Conservation (phyloP, 495 filamentous ascomycete genomes). For the Geoglossum glabrum region DNA sequence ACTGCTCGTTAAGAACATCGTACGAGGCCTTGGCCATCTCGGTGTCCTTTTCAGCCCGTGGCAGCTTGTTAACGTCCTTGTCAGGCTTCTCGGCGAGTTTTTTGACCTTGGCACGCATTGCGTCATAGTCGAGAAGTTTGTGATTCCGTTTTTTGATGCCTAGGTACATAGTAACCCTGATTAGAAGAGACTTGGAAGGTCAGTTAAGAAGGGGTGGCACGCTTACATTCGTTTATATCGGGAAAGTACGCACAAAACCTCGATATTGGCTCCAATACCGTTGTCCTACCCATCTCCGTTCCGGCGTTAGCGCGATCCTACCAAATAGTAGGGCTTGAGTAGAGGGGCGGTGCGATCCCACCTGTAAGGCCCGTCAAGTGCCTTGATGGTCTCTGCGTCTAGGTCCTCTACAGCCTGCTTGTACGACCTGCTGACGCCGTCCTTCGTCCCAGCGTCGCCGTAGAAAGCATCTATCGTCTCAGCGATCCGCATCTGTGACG, state of each 20-base stretch:
- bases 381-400: constrained; percentile 95
- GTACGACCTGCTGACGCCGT: constrained; percentile 87
- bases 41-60: constrained; percentile 79
- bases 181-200: not conserved
- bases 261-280: constrained; percentile 84
- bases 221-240: constrained; percentile 87
- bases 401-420: constrained; percentile 96
- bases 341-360: constrained; percentile 14
- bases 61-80: constrained; percentile 90
- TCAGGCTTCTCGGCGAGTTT: constrained; percentile 94
- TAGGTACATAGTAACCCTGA: constrained; percentile 13
- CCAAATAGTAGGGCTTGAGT: not conserved
- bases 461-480: constrained; percentile 99
- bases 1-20: constrained; percentile 87
- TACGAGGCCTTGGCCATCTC: constrained; percentile 86
- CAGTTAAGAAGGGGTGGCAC: not conserved
- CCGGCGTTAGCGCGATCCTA: not conserved
- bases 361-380: constrained; percentile 91
- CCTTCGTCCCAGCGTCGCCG: constrained; percentile 81
- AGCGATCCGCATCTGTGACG: constrained; percentile 97
- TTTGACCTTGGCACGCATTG: constrained; percentile 87
- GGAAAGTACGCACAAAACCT: constrained; percentile 97
- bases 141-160: constrained; percentile 95
- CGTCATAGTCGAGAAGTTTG: constrained; percentile 95
- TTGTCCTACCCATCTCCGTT: constrained; percentile 35